Evolutionary conservation across 257 asterid species (phyloP), one percentile per base, ranked within the genome.

Genomic region (Forsythia viridissima): DNA sequence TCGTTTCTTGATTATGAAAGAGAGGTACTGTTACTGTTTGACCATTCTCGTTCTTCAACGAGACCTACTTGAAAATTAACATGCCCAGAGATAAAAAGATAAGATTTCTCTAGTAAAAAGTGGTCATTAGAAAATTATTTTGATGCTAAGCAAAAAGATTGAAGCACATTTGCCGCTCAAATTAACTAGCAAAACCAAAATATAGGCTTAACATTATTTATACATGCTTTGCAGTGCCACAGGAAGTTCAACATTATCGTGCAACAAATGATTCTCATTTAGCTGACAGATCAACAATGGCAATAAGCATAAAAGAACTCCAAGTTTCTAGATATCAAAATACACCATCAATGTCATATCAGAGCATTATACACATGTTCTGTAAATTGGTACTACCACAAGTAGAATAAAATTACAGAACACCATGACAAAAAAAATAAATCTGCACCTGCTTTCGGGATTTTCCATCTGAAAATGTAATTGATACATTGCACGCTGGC

Each of bases 401-500:
- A 34, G 39, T 9, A 40, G 57, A 57, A 41, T 44, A n/a, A 40
- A 36, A 34, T 61, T 51, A 63, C 76, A 52, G 63, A 52, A 74
- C 16, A 75, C n/a, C 34, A 46, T 38, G 68, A 76, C 13, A 30
- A 7, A 43, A n/a, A 70, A 43, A 68, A 39, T 38, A 41, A 77
- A 73, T 8, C 16, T 30, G 8, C 87, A 93, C 98, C 98, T 89
- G 96, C 85, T 91, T 93, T 52, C 98, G 88, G 82, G 91, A 65
- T 84, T 92, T 93, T 52, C 92, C 98, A 83, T 93, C 98, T 10
- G 97, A 48, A 79, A 93, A 92, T 10, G 90, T 77, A 73, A 93
- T 80, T 39, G 92, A 84, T 84, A 93, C 77, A 85, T 89, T 88
- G 93, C 98, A 93, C 67, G 96, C 96, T 11, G 98, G 96, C 86